Conservation (phyloP, 176 grass and related monocot species). For the Sorghum bicolor region DNA sequence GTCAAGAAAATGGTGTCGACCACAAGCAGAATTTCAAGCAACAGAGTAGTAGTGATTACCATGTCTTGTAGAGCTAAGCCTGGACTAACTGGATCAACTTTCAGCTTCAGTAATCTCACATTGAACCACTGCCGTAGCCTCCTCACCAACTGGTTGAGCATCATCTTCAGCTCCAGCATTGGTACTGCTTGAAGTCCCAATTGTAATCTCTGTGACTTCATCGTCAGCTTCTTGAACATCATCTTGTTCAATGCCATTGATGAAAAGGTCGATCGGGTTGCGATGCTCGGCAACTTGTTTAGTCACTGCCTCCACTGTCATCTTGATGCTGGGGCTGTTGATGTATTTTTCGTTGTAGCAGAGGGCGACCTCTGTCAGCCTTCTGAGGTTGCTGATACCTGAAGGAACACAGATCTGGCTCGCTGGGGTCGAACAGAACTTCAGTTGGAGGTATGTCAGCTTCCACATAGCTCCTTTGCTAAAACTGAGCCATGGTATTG, state of each 20-base stretch:
- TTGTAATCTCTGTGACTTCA: no score
- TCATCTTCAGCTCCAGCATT: not conserved
- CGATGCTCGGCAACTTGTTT: no score
- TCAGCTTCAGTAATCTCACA: not conserved
- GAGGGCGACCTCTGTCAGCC: no score
- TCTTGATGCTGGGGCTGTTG: no score
- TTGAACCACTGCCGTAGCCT: not conserved
- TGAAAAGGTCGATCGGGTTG: no score
- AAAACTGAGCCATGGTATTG: conserved; percentile 12
- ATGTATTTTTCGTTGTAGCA: no score
- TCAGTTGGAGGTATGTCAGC: not conserved
- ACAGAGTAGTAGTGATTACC: not conserved
- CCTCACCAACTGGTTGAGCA: not conserved
- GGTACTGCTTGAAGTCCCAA: no score
- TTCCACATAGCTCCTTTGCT: not conserved
- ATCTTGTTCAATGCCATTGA: no score
- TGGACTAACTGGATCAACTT: not conserved
- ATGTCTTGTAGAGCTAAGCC: not conserved
- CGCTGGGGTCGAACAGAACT: not conserved
- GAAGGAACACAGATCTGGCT: not conserved
- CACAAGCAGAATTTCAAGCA: not conserved
- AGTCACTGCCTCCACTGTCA: no score
- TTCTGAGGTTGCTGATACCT: not conserved
- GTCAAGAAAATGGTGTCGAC: not conserved
- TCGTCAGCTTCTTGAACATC: no score